A percentile compares a stretch with the other conserved stretches of the same genome.
phyloP scores from a whole-genome alignment of 257 asterid genomes.

The Gynochthodes officinalis region DNA sequence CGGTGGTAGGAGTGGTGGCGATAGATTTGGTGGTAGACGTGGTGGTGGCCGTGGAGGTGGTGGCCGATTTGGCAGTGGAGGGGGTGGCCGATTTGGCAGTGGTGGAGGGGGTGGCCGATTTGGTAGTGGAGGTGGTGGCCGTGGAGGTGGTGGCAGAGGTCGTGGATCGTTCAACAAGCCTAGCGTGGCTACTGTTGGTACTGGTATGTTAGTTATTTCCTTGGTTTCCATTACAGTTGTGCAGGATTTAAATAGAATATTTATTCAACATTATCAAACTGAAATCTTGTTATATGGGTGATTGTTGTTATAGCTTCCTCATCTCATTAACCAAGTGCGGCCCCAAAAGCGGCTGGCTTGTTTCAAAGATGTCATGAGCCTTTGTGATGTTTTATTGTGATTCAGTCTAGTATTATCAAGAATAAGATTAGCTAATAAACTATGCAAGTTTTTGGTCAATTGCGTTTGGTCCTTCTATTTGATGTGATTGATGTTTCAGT shows the following conservation, averaged over 20 bases:
- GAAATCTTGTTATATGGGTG: background rate
- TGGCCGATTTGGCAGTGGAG: slow-evolving; percentile 29
- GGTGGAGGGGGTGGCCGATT: slow-evolving; percentile 36
- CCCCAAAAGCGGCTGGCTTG: background rate
- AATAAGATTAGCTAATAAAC: background rate
- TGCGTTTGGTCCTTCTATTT: background rate
- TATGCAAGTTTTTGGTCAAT: background rate
- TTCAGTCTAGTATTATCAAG: no score
- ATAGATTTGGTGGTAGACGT: slow-evolving; percentile 19
- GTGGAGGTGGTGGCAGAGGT: slow-evolving; percentile 38
- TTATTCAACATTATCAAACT: background rate
- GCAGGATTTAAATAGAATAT: background rate
- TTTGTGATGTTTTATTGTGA: no score
- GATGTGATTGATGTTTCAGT: no score
- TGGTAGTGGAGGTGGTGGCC: slow-evolving; percentile 22
- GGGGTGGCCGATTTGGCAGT: slow-evolving; percentile 32
- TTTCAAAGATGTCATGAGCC: background rate
- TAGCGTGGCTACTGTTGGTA: slow-evolving; percentile 40
- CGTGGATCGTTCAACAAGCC: slow-evolving; percentile 44
- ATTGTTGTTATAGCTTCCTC: background rate
- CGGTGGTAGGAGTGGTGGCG: slow-evolving; percentile 29
- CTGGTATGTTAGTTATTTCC: slow-evolving; percentile 22
- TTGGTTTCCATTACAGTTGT: background rate
- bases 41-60: slow-evolving; percentile 17
- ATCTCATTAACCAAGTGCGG: background rate